phyloP scores from a whole-genome alignment of 257 asterid genomes.

The Galeopsis tetrahit region DNA sequence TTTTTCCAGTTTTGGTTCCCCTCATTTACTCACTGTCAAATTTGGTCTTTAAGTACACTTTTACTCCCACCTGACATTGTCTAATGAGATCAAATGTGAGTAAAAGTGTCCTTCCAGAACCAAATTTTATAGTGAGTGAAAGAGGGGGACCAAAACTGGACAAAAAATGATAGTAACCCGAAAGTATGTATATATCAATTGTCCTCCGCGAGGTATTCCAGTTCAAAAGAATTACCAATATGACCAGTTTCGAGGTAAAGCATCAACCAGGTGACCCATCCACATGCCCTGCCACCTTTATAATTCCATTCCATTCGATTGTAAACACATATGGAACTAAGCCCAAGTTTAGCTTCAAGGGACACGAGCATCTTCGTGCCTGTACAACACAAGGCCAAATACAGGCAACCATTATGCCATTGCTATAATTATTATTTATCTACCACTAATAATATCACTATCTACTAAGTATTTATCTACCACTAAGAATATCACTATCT shows the following conservation, averaged over 20 bases:
- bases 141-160: too few relatives aligned
- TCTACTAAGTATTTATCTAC: constrained; percentile 48
- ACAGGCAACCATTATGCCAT: constrained; percentile 71
- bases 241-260: background rate
- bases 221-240: background rate
- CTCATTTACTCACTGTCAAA: too few relatives aligned
- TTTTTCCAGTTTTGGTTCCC: too few relatives aligned
- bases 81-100: too few relatives aligned
- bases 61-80: too few relatives aligned
- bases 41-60: too few relatives aligned
- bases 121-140: too few relatives aligned
- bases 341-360: background rate
- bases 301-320: background rate
- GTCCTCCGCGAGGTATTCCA: background rate
- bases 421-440: constrained; percentile 50
- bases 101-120: too few relatives aligned
- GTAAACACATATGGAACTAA: background rate
- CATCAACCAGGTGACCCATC: constrained; percentile 1
- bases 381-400: constrained; percentile 87
- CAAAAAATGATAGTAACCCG: too few relatives aligned
- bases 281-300: background rate
- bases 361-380: constrained; percentile 61
- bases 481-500: constrained; percentile 56
- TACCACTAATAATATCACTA: constrained; percentile 64
- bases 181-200: background rate